A percentile compares a stretch with the other conserved stretches of the same genome.
Evolutionary conservation across 2,329 filamentous ascomycete species (phyloP).

Genomic region (Hypoxylon sp.): DNA sequence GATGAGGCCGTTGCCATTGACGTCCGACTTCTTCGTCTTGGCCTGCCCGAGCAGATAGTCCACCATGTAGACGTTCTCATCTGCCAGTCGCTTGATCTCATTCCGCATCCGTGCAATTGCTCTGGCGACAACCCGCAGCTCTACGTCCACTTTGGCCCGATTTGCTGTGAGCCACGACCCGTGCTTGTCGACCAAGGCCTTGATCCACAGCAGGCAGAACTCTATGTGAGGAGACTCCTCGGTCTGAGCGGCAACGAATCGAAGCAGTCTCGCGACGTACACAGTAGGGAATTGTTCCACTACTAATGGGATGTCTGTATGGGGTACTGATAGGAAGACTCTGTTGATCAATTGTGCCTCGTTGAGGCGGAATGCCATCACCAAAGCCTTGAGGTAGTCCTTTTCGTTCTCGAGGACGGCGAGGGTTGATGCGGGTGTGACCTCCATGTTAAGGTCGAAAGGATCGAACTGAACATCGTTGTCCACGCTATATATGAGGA

Average conservation of each 20-base stretch:
- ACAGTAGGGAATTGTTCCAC: slow-evolving; percentile 82
- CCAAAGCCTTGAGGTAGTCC: slow-evolving; percentile 88
- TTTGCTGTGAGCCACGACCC: slow-evolving; percentile 86
- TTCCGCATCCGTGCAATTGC: slow-evolving; percentile 81
- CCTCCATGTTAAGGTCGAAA: slow-evolving; percentile 92
- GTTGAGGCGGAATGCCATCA: slow-evolving; percentile 98
- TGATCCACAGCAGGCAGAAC: slow-evolving; percentile 93
- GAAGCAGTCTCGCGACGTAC: slow-evolving; percentile 84
- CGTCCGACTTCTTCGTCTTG: slow-evolving; percentile 26
- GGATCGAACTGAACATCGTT: slow-evolving; percentile 87
- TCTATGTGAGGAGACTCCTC: slow-evolving; percentile 94
- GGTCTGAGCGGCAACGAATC: slow-evolving; percentile 86
- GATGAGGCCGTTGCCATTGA: slow-evolving; percentile 15
- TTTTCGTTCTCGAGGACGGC: slow-evolving; percentile 69
- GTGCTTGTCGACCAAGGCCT: slow-evolving; percentile 80
- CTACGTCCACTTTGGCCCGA: slow-evolving; percentile 79
- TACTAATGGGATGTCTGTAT: slow-evolving; percentile 76
- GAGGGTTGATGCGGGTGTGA: slow-evolving; percentile 87
- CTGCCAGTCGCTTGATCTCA: slow-evolving; percentile 82
- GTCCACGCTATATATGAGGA: slow-evolving; percentile 93
- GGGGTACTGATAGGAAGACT: slow-evolving; percentile 85
- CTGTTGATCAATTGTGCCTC: slow-evolving; percentile 81
- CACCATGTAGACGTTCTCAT: slow-evolving; percentile 88
- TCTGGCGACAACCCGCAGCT: slow-evolving; percentile 82
- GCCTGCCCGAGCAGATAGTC: slow-evolving; percentile 76